A percentile compares a stretch with the other conserved stretches of the same genome.
Conservation (phyloP, 2,329 filamentous ascomycete species). For the Aspergillaceae sp. region DNA sequence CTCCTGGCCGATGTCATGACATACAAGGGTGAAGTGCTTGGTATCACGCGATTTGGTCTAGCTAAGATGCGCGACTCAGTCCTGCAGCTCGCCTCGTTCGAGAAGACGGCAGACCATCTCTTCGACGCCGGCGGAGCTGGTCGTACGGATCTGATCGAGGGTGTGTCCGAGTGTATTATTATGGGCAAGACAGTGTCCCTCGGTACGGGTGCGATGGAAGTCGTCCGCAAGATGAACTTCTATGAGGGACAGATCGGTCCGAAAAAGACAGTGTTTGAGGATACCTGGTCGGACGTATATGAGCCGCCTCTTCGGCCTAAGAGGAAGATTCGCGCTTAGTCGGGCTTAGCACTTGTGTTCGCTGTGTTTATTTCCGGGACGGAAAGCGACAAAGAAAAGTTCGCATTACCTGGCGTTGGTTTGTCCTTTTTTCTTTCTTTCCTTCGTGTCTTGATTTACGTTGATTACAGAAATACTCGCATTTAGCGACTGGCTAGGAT, state of each 20-base stretch:
- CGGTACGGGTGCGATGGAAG: constrained; percentile 85
- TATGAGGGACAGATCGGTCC: constrained; percentile 49
- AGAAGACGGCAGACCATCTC: constrained; percentile 95
- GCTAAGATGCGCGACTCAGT: constrained; percentile 95
- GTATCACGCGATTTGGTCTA: constrained; percentile 91
- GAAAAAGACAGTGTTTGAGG: constrained; percentile 60
- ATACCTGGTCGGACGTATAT: constrained; percentile 37
- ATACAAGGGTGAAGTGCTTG: constrained; percentile 92
- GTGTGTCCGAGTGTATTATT: constrained; percentile 94
- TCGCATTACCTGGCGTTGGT: constrained; percentile 6
- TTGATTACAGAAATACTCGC: no score
- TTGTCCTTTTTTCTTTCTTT: background rate
- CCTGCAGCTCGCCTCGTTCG: constrained; percentile 87
- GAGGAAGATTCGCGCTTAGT: constrained; percentile 3
- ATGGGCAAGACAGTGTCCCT: constrained; percentile 92
- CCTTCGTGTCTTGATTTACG: no score
- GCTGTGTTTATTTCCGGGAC: background rate
- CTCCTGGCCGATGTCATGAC: constrained; percentile 97
- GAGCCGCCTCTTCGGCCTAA: constrained; percentile 13
- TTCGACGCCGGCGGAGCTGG: constrained; percentile 90
- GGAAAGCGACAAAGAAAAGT: background rate
- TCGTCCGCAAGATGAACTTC: constrained; percentile 69
- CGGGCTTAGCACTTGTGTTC: background rate
- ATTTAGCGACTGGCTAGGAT: no score
- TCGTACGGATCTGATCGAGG: constrained; percentile 86